Conservation (phyloP, 768 basidiomycete species). For the Rhizopogon roseolus region DNA sequence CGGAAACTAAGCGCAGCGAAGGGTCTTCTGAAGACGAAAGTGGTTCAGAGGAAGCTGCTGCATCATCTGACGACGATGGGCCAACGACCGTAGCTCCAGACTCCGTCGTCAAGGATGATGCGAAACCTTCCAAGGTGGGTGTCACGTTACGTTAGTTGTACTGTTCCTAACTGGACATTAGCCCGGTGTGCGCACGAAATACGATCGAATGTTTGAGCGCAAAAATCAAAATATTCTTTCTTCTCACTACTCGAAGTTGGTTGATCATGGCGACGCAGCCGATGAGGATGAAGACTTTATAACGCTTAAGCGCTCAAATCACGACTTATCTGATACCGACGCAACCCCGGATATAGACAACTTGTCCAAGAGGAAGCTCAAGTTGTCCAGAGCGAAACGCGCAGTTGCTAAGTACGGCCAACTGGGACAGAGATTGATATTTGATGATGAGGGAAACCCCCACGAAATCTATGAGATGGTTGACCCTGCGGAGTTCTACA, state of each 20-base stretch:
- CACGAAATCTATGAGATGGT: slow-evolving; percentile 84
- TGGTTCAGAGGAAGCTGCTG: slow-evolving; percentile 16
- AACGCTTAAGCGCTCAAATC: slow-evolving; percentile 88
- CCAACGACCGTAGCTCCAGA: slow-evolving; percentile 1
- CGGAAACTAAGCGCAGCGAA: slow-evolving; percentile 9
- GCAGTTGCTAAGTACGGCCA: slow-evolving; percentile 58
- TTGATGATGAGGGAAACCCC: slow-evolving; percentile 82
- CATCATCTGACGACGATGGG: slow-evolving; percentile 22
- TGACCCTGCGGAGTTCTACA: slow-evolving; percentile 67
- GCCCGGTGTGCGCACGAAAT: slow-evolving; percentile 76
- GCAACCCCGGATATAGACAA: slow-evolving; percentile 37
- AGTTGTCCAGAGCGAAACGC: slow-evolving; percentile 70
- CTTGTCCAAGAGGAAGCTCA: slow-evolving; percentile 85
- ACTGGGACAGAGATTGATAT: slow-evolving; percentile 70
- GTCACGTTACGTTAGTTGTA: background rate
- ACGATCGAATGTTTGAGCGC: slow-evolving; percentile 96
- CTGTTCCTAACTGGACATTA: slow-evolving; percentile 7
- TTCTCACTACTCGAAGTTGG: slow-evolving; percentile 82
- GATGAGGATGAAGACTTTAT: slow-evolving; percentile 80
- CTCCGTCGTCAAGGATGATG: slow-evolving; percentile 1
- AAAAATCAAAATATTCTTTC: slow-evolving; percentile 93
- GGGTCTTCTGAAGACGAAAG: slow-evolving; percentile 13
- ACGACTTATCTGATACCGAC: slow-evolving; percentile 48
- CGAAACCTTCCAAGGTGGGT: slow-evolving; percentile 39
- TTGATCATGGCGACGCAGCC: slow-evolving; percentile 56